Evolutionary conservation across 164 flowering plant species (phyloP), one percentile per base, ranked within the genome.

Genomic region (Umbilicus rupestris): DNA sequence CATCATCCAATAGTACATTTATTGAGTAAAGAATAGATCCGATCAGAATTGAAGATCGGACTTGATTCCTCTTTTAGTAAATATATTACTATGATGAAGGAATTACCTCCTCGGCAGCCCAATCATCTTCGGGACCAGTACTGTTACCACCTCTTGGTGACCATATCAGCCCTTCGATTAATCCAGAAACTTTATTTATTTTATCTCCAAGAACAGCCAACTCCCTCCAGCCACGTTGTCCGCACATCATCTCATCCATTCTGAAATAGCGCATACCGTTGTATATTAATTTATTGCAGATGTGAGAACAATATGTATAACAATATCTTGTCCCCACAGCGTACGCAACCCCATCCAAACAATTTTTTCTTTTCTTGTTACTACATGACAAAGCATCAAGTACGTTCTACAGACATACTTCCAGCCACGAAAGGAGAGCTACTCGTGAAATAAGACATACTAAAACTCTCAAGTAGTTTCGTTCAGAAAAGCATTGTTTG

Each of bases 211-310:
- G 71, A 60, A 86, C 78, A 67, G 99, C 89, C 66, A 95, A 75
- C 73, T 95, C 99, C 72, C 99, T 83, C 99, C 99, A 92, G 17
- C 99, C 99, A 75, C 98, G 79, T 77, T 92, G 99, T 24, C 97
- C 99, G 60, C 88, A 84, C 99, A 95, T 92, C 99, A 95, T 95
- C 79, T 95, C 97, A 80, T 95, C 97, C 99, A 95, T 95, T 79
- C 99, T 95, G 65, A 81, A 79, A 76, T 15, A 30, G 71, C 59
- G 8, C 22, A 35, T 12, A 4, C 5, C 7, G 2, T 24, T 35
- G 7, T 5, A 31, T 47, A 17, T 22, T n/a, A 50, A 55, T 0
- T n/a, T 7, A 7, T 52, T 52, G 7, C 7, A 24, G 30, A 28
- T n/a, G 10, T 16, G 19, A 55, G 37, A 3, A 0, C 33, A 55